A percentile compares a stretch with the other conserved stretches of the same genome.
Evolutionary conservation across 2,329 filamentous ascomycete genomes (phyloP).

Genomic region (Aschersonia sp.): DNA sequence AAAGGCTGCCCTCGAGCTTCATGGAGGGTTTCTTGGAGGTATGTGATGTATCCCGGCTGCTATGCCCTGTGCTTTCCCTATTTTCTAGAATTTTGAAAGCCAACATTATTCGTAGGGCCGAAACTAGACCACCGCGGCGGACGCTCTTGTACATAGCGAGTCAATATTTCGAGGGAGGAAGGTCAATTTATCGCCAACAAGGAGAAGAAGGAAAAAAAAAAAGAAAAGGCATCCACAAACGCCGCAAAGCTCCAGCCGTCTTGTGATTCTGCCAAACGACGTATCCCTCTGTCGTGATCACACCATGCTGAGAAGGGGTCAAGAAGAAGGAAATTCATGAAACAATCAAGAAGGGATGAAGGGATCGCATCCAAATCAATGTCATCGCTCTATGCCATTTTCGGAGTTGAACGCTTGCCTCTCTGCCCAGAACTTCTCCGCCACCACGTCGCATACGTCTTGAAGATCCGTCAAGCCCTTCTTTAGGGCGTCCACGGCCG

Average conservation of each 20-base stretch:
- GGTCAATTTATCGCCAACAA: constrained; percentile 4
- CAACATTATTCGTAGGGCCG: constrained; percentile 29
- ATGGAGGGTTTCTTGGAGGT: constrained; percentile 94
- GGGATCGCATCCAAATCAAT: background rate
- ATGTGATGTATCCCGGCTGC: constrained; percentile 16
- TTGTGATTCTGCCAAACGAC: no score
- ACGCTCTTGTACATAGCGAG: constrained; percentile 19
- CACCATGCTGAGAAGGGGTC: background rate
- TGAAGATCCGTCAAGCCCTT: constrained; percentile 84
- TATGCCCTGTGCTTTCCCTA: background rate
- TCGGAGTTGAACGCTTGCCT: constrained; percentile 20
- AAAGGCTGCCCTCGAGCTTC: constrained; percentile 75
- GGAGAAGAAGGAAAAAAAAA: no score
- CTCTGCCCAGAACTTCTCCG: constrained; percentile 70
- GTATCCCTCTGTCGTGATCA: background rate
- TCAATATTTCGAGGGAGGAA: background rate
- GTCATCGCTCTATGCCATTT: constrained; percentile 17
- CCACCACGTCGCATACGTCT: constrained; percentile 83
- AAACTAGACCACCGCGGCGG: constrained; percentile 28
- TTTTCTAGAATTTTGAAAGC: background rate
- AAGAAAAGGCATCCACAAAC: constrained; percentile 13
- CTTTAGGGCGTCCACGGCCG: constrained; percentile 70
- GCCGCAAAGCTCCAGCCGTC: constrained; percentile 9
- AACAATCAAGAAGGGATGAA: background rate
- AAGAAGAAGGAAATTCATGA: background rate